phyloP scores from a whole-genome alignment of 1,284 basidiomycete species.

The Tilletia horrida region DNA sequence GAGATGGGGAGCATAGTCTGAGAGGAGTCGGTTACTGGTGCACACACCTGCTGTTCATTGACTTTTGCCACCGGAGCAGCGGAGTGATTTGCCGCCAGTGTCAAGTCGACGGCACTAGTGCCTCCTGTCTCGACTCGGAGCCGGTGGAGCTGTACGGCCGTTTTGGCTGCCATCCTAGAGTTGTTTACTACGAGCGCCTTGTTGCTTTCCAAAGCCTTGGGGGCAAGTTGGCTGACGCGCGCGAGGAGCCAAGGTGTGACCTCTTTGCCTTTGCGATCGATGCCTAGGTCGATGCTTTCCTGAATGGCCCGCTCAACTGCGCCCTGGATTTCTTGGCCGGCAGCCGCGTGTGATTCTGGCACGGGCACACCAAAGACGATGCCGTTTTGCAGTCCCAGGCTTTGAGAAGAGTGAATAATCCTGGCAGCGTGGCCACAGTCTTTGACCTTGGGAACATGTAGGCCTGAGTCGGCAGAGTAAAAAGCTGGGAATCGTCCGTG shows the following conservation, averaged over 20 bases:
- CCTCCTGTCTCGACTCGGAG: conserved; percentile 52
- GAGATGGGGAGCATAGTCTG: no score
- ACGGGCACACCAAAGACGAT: conserved; percentile 83
- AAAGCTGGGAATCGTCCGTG: conserved; percentile 82
- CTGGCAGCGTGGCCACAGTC: conserved; percentile 30
- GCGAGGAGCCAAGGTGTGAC: conserved; percentile 91
- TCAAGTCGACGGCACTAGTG: background rate
- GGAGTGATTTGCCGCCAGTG: background rate
- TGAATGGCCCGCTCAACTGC: conserved; percentile 79
- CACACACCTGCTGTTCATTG: no score
- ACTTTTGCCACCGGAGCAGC: background rate
- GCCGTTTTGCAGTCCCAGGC: conserved; percentile 47
- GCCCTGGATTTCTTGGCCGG: conserved; percentile 70
- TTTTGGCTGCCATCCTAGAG: conserved; percentile 75
- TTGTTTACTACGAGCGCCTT: conserved; percentile 87
- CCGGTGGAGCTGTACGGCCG: conserved; percentile 74
- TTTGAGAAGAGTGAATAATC: conserved; percentile 67
- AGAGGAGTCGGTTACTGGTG: no score
- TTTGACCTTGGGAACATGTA: conserved; percentile 62
- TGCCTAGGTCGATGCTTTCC: conserved; percentile 77
- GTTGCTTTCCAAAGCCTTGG: conserved; percentile 65
- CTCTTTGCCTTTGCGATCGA: conserved; percentile 79
- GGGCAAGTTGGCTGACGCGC: conserved; percentile 76
- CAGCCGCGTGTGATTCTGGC: conserved; percentile 69
- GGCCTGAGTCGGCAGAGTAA: conserved; percentile 79